Percentiles rank a stretch among this genome's conserved stretches.
phyloP scores from a whole-genome alignment of 2,329 filamentous ascomycete species.

The Ceratocystis eucalypticola region DNA sequence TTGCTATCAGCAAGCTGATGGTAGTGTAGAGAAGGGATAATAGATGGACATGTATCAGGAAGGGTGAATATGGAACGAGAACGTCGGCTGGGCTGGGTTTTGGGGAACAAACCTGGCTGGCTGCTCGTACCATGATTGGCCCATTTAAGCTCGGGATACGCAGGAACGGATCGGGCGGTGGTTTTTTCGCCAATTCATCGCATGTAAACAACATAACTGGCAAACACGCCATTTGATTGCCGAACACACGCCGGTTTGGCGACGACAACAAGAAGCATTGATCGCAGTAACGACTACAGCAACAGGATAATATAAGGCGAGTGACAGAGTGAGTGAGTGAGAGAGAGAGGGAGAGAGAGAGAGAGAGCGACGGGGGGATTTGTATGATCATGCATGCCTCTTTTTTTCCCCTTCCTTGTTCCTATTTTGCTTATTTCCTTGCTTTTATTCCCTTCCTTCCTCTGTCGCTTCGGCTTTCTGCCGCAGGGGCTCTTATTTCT shows the following conservation, averaged over 20 bases:
- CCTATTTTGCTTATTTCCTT: slow-evolving; percentile 7
- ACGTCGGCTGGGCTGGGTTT: slow-evolving; percentile 1
- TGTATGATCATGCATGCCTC: not conserved
- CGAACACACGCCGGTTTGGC: not conserved
- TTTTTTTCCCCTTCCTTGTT: not conserved
- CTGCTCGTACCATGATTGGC: slow-evolving; percentile 1
- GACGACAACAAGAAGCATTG: not conserved
- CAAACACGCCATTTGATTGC: slow-evolving; percentile 5
- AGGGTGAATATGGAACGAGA: not conserved
- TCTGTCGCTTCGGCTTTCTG: not conserved
- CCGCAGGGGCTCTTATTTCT: not conserved
- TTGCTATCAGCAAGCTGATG: not conserved
- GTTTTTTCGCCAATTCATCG: not conserved
- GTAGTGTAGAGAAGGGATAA: not conserved
- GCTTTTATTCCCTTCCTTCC: not conserved
- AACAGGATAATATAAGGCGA: not conserved
- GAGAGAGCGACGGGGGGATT: not conserved
- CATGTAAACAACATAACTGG: not conserved
- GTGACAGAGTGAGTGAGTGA: not conserved
- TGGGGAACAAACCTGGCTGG: not conserved
- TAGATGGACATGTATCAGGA: not conserved
- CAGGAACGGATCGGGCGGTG: slow-evolving; percentile 2
- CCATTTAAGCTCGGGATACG: slow-evolving; percentile 3
- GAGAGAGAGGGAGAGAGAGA: not conserved
- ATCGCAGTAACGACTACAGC: not conserved